Conservation (phyloP, 2,329 filamentous ascomycete species). For the Paecilomyces fulvus region DNA sequence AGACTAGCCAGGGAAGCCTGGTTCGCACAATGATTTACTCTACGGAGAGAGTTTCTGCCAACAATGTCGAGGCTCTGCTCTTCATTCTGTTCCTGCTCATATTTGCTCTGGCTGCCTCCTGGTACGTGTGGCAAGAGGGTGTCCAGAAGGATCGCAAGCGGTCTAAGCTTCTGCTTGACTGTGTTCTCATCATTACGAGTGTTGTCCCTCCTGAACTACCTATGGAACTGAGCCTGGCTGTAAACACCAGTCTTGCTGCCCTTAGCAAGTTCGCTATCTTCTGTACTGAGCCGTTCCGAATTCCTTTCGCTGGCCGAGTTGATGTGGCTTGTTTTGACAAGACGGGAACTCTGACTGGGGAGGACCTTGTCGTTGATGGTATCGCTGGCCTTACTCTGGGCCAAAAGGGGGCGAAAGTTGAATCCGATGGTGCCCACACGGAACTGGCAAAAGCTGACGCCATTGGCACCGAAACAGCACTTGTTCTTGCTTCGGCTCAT, state of each 20-base stretch:
- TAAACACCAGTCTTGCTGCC: constrained; percentile 93
- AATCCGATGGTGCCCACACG: constrained; percentile 74
- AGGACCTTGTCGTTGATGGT: constrained; percentile 93
- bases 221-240: constrained; percentile 94
- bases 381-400: constrained; percentile 81
- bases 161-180: constrained; percentile 94
- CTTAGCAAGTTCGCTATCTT: constrained; percentile 95
- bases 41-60: constrained; percentile 96
- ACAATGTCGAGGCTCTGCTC: constrained; percentile 89
- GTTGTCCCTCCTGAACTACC: constrained; percentile 97
- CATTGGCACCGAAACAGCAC: constrained; percentile 70
- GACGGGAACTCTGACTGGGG: constrained; percentile 91
- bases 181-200: constrained; percentile 93
- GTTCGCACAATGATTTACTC: constrained; percentile 99
- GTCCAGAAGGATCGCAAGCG: constrained; percentile 90
- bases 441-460: constrained; percentile 63
- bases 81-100: constrained; percentile 96
- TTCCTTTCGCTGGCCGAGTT: constrained; percentile 89
- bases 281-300: constrained; percentile 97
- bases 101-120: constrained; percentile 93
- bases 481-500: constrained; percentile 91
- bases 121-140: constrained; percentile 98
- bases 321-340: constrained; percentile 98
- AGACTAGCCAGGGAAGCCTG: constrained; percentile 94
- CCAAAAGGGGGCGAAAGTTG: constrained; percentile 56